Conservation (phyloP, 805 yeast species). For the Barnettozyma salicaria region DNA sequence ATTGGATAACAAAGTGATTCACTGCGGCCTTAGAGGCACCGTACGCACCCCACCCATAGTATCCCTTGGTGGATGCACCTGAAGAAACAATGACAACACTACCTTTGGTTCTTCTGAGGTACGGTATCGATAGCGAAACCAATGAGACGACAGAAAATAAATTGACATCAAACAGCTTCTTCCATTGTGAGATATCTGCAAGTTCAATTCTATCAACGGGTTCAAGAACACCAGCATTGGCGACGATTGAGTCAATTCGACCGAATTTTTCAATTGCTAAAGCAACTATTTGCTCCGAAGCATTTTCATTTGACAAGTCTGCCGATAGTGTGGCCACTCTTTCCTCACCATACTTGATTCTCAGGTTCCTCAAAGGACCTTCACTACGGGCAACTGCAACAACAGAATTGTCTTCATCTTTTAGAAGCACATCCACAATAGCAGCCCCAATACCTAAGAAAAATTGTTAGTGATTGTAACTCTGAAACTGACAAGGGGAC, state of each 20-base stretch:
- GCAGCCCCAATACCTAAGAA: constrained; percentile 71
- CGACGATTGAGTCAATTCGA: constrained; percentile 54
- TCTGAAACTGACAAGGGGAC: background rate
- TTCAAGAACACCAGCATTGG: constrained; percentile 79
- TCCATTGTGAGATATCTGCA: constrained; percentile 57
- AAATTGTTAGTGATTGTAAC: constrained; percentile 2
- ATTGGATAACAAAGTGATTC: constrained; percentile 62
- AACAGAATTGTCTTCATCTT: constrained; percentile 35
- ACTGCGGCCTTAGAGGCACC: constrained; percentile 90
- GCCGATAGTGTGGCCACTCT: constrained; percentile 50
- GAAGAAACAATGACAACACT: constrained; percentile 76
- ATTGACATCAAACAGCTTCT: constrained; percentile 62
- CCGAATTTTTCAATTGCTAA: constrained; percentile 47
- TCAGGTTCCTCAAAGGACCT: constrained; percentile 38
- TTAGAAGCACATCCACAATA: constrained; percentile 48
- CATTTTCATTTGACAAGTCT: constrained; percentile 46
- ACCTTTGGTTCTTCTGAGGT: constrained; percentile 51
- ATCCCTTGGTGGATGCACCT: constrained; percentile 69
- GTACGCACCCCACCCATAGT: constrained; percentile 83
- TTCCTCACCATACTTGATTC: constrained; percentile 38
- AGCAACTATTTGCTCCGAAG: constrained; percentile 35
- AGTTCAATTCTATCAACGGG: constrained; percentile 58
- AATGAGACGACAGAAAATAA: constrained; percentile 68
- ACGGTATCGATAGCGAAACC: constrained; percentile 49
- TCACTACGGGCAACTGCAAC: constrained; percentile 71